phyloP scores from a whole-genome alignment of 1,284 basidiomycete species.

The Cutaneotrichosporon sp. region DNA sequence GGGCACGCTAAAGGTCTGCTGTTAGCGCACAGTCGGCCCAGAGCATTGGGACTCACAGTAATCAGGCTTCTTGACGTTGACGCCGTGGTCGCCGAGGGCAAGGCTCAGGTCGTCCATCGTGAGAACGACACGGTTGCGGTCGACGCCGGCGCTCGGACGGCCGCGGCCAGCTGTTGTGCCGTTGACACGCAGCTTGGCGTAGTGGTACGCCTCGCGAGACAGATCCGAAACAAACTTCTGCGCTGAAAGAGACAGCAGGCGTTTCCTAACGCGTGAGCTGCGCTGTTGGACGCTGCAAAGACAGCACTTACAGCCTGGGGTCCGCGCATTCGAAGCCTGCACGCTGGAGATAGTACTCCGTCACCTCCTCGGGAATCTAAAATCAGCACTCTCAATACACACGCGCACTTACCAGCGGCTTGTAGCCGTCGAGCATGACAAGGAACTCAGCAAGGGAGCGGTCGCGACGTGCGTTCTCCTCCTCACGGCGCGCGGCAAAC shows the following conservation, averaged over 20 bases:
- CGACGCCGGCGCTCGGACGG: constrained; percentile 50
- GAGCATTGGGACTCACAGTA: constrained; percentile 48
- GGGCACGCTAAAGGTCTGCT: constrained; percentile 4
- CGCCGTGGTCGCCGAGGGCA: constrained; percentile 90
- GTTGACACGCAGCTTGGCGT: constrained; percentile 81
- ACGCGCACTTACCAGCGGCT: constrained; percentile 69
- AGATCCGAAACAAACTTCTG: constrained; percentile 99
- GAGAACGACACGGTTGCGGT: constrained; percentile 90
- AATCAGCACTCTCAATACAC: neutral
- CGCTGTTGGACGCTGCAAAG: neutral
- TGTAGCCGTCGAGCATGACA: constrained; percentile 92
- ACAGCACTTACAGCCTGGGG: constrained; percentile 69
- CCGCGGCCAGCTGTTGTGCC: constrained; percentile 48
- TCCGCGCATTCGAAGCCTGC: constrained; percentile 97
- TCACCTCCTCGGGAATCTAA: constrained; percentile 96
- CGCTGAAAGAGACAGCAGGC: constrained; percentile 87
- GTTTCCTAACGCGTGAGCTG: constrained; percentile 62
- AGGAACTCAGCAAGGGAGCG: constrained; percentile 89
- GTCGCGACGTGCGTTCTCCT: constrained; percentile 73
- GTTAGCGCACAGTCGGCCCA: neutral
- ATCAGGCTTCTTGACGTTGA: constrained; percentile 86
- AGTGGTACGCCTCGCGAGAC: constrained; percentile 93
- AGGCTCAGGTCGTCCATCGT: constrained; percentile 96
- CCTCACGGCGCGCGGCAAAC: constrained; percentile 47
- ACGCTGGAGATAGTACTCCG: constrained; percentile 92